Evolutionary conservation across 805 yeast species (phyloP), one percentile per base, ranked within the genome.

Genomic region (Barnettozyma californica): DNA sequence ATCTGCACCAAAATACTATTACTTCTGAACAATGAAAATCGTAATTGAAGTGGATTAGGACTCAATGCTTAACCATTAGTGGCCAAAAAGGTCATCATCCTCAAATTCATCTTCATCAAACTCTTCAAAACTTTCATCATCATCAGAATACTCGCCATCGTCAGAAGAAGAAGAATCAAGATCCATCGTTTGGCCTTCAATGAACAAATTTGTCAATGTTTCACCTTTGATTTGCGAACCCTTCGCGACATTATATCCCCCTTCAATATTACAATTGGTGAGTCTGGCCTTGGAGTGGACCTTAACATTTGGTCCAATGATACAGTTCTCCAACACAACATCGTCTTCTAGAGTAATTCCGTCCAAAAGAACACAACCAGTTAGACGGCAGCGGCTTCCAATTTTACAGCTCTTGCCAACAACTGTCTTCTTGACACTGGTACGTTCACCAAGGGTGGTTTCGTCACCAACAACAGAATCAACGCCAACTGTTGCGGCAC

Each of bases 381-480:
- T 86, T 48, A 94, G 76, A 56, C 94, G 82, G 66, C 96, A 92
- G 52, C 89, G 79, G 61, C 81, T 83, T 35, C 99, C 99, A 45
- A 95, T 80, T 16, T 55, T 69, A 68, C 96, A 87, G 57, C 78
- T 75, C 10, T 73, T 66, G 6, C 97, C 96, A 26, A 94, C 74
- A 14, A 88, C 87, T 0, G 95, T 77, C 52, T 94, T 78, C 68
- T 94, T 94, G 45, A 94, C 88, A 62, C 83, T 87, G 19, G 96
- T 84, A 56, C 81, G 80, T 59, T 89, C 97, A 18, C 89, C 94
- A 46, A 94, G 64, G 1, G 64, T 66, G n/a, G 92, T 77, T 34
- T 71, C 69, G 10, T 70, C 73, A 10, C 92, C 97, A 11, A 92
- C 82, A 35, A 83, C 65, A 0, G 96, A 87, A 65, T 92, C 99